phyloP scores from a whole-genome alignment of 106 monocot genomes.

The Acorus calamus region DNA sequence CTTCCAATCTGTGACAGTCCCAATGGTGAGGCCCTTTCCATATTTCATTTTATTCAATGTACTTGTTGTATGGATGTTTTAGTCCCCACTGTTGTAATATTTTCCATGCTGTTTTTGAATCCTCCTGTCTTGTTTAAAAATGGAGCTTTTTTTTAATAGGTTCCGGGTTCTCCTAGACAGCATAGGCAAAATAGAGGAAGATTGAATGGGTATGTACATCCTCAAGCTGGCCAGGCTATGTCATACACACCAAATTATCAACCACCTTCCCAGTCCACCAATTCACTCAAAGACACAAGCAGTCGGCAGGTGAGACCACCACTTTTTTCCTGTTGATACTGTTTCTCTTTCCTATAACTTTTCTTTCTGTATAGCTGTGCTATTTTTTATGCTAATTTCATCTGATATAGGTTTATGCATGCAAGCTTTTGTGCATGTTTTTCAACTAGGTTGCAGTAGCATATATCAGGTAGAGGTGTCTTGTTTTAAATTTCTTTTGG shows the following conservation, averaged over 20 bases:
- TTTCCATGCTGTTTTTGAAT: too few relatives aligned
- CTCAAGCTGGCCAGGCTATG: conserved; percentile 26
- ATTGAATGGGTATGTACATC: conserved; percentile 33
- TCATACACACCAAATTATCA: conserved; percentile 26
- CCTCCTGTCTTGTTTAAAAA: too few relatives aligned
- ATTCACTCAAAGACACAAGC: conserved; percentile 23
- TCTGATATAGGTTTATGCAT: too few relatives aligned
- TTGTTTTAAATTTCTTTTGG: too few relatives aligned
- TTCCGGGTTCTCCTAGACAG: conserved; percentile 32
- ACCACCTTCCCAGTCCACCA: conserved; percentile 23
- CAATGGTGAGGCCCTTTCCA: conserved; percentile 21
- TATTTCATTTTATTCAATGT: neutral
- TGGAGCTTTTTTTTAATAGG: conserved; percentile 14
- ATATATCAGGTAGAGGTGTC: too few relatives aligned
- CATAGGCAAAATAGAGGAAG: conserved; percentile 35
- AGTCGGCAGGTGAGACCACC: conserved; percentile 17
- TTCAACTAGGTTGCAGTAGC: too few relatives aligned
- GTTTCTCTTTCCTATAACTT: neutral
- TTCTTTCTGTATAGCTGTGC: neutral
- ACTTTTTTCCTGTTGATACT: too few relatives aligned
- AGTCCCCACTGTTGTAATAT: too few relatives aligned
- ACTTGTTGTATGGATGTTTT: too few relatives aligned
- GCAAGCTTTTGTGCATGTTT: too few relatives aligned
- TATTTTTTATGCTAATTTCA: too few relatives aligned
- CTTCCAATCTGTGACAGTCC: conserved; percentile 38